A percentile compares a stretch with the other conserved stretches of the same genome.
Evolutionary conservation across 2,329 filamentous ascomycete genomes (phyloP).

Genomic region (Pseudopithomyces chartarum): DNA sequence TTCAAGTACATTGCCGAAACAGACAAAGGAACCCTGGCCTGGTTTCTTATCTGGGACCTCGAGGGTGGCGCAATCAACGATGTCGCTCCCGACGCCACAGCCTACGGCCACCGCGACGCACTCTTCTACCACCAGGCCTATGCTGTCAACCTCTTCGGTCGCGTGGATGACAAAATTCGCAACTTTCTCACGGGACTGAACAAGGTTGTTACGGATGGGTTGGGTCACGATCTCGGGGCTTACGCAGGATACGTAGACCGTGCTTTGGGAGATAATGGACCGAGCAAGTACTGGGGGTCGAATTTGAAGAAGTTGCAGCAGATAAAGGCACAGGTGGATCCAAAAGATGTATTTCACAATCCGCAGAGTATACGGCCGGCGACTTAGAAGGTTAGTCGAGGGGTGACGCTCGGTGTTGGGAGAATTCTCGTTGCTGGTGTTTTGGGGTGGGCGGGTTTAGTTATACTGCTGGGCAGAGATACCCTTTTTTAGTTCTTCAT

Average conservation of each 20-base stretch:
- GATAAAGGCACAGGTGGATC: slow-evolving; percentile 49
- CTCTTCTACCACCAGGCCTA: slow-evolving; percentile 47
- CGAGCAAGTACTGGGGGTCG: slow-evolving; percentile 53
- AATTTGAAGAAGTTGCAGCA: slow-evolving; percentile 42
- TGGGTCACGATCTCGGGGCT: slow-evolving; percentile 47
- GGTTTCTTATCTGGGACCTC: slow-evolving; percentile 44
- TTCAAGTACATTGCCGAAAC: slow-evolving; percentile 38
- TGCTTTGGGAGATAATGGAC: slow-evolving; percentile 48
- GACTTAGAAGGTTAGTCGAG: neutral
- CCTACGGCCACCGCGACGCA: slow-evolving; percentile 40
- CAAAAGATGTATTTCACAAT: slow-evolving; percentile 44
- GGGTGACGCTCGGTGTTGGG: neutral
- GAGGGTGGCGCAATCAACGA: slow-evolving; percentile 41
- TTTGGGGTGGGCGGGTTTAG: neutral
- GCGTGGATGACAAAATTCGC: slow-evolving; percentile 42
- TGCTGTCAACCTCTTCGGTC: slow-evolving; percentile 38
- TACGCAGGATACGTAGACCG: slow-evolving; percentile 61
- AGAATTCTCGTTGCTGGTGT: neutral
- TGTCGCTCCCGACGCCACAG: slow-evolving; percentile 34
- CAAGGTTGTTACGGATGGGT: slow-evolving; percentile 37
- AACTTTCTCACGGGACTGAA: slow-evolving; percentile 50
- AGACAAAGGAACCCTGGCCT: slow-evolving; percentile 38
- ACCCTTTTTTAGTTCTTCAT: neutral
- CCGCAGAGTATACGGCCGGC: slow-evolving; percentile 36
- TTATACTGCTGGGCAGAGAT: neutral